Base-by-base conservation (phyloP, 108 stramenopile species). In the Cyclostephanos tholiformis region DNA sequence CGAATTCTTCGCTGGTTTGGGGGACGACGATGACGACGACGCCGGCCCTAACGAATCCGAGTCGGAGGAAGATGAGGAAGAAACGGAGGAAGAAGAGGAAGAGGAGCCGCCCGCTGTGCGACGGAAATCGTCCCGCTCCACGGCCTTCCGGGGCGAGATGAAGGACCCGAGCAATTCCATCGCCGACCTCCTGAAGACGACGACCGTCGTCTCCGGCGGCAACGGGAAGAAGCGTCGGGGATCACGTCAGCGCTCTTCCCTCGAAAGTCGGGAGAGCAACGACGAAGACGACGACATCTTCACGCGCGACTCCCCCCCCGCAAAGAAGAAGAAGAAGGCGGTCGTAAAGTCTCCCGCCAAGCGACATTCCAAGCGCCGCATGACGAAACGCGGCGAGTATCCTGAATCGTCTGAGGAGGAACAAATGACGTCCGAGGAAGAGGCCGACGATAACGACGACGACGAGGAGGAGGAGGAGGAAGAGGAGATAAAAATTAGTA, bases 401-500 rank as follows among this genome's bases (percentile, higher is more conserved):
- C 46, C 58, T 6, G 70, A 71, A 43, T 69, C 77, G 23, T 67
- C 79, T 67, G 43, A 75, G 32, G 78, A 79, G 58, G 68, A 75
- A 49, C n/a, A 49, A 9, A 43, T 52, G 75, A 81, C 43, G 64
- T 62, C 72, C n/a, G 73, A 56, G 14, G 78, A 71, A 0, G 68
- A 80, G n/a, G n/a, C n/a, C n/a, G n/a, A n/a, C n/a, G n/a, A n/a
- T n/a, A n/a, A n/a, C n/a, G n/a, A n/a, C n/a, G n/a, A n/a, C n/a
- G n/a, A n/a, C n/a, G n/a, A n/a, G 16, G 84, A 85, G 8, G 84
- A 86, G 9, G 85, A 87, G 16, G 89, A 89, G 41, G 86, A 85
- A 20, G 87, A 90, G 41, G 79, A 82, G 38, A 69, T 91, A 25
- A 89, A 85, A 68, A 83, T 94, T 44, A 86, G 85, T 36, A 82